Conservation (phyloP, 2,329 filamentous ascomycete genomes). For the Huntiella decipiens region DNA sequence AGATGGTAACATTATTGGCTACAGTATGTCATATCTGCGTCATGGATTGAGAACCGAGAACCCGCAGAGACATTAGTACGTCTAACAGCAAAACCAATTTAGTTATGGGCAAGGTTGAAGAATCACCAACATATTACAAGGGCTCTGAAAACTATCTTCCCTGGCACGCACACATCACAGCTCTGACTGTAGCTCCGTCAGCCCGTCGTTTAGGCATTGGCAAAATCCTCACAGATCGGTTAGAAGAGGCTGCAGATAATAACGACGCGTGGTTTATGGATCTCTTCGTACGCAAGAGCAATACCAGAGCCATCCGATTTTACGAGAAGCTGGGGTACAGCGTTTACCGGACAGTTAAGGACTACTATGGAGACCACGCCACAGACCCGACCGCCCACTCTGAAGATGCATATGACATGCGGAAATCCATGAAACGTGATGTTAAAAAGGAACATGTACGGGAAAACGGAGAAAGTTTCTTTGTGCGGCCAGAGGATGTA, state of each 20-base stretch:
- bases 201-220: constrained; percentile 76
- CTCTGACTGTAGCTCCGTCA: constrained; percentile 74
- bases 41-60: neutral
- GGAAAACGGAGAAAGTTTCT: constrained; percentile 58
- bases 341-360: constrained; percentile 71
- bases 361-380: constrained; percentile 82
- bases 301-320: constrained; percentile 68
- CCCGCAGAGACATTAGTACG: neutral
- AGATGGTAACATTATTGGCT: constrained; percentile 77
- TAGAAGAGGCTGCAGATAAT: constrained; percentile 67
- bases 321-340: constrained; percentile 87
- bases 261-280: constrained; percentile 90
- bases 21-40: constrained; percentile 42
- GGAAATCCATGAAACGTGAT: constrained; percentile 75
- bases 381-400: constrained; percentile 39
- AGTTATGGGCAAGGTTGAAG: constrained; percentile 97
- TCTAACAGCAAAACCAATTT: constrained; percentile 1
- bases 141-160: constrained; percentile 82
- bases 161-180: constrained; percentile 98
- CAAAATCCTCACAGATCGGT: constrained; percentile 57
- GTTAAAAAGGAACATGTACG: constrained; percentile 56
- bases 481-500: constrained; percentile 68
- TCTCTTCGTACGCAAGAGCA: constrained; percentile 78
- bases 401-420: constrained; percentile 94
- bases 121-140: constrained; percentile 55